Percentiles rank a stretch among this genome's conserved stretches.
These are phyloP conservation scores for Histomonas meleagridis DNA, from an alignment of 208 protist genomes.

Conservation along the genomic window DNA sequence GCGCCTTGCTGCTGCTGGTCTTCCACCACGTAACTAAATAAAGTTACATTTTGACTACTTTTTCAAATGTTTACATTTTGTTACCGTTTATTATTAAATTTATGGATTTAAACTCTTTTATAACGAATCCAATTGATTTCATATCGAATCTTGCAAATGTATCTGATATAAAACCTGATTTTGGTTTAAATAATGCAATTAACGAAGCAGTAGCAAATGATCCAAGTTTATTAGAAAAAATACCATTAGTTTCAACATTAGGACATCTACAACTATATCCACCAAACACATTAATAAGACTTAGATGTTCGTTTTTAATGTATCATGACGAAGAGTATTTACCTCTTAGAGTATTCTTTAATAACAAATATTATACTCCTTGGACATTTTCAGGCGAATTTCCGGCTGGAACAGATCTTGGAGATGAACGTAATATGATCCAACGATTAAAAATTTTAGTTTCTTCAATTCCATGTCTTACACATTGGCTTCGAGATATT, in stretches of 20 bases:
- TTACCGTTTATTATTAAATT: no score
- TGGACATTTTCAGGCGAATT: neutral
- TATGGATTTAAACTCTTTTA: neutral
- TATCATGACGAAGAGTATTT: neutral
- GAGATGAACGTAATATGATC: neutral
- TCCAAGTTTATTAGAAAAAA: neutral
- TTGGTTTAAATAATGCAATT: neutral
- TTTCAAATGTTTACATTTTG: no score
- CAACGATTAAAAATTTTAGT: neutral
- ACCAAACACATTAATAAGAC: neutral
- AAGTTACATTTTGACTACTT: no score
- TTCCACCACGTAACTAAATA: conserved; percentile 28
- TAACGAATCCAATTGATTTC: neutral
- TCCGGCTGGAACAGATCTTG: neutral
- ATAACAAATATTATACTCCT: neutral
- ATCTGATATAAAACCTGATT: neutral
- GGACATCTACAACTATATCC: neutral
- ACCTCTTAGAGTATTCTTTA: neutral
- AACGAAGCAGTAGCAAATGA: neutral
- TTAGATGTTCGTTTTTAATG: neutral
- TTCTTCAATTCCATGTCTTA: neutral
- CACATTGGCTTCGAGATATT: neutral
- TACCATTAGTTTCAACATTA: neutral
- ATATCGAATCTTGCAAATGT: neutral
- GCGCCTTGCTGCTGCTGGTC: neutral